Percentiles rank a stretch among this genome's conserved stretches.
Conservation (phyloP, 495 filamentous ascomycete species). For the Daldinia bambusicola region DNA sequence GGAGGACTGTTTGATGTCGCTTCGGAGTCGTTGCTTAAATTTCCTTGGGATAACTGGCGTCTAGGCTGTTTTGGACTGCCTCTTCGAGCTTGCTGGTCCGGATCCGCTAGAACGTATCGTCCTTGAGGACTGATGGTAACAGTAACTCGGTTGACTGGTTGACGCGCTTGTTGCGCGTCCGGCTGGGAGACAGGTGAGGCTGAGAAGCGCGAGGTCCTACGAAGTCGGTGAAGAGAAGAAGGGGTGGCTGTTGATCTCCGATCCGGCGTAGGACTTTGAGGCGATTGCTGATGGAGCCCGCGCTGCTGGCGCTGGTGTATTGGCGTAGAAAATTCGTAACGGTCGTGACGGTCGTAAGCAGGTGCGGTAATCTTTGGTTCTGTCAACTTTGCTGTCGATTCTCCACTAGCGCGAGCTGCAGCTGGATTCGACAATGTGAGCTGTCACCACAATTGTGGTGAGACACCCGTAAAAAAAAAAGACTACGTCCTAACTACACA, state of each 20-base stretch:
- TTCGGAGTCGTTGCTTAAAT: conserved; percentile 55
- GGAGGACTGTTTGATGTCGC: conserved; percentile 47
- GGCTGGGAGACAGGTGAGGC: conserved; percentile 54
- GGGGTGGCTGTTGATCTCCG: conserved; percentile 50
- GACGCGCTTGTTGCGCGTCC: conserved; percentile 48
- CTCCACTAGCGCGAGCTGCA: conserved; percentile 47
- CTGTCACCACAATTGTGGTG: conserved; percentile 53
- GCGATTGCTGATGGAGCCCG: conserved; percentile 47
- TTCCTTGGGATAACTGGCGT: conserved; percentile 56
- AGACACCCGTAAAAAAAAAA: conserved; percentile 17
- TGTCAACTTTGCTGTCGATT: conserved; percentile 56
- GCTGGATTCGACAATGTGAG: conserved; percentile 59
- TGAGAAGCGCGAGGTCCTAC: conserved; percentile 60
- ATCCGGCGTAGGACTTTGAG: conserved; percentile 46
- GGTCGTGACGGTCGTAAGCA: conserved; percentile 58
- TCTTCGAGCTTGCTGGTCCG: conserved; percentile 36
- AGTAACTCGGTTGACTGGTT: conserved; percentile 49
- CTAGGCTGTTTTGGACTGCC: conserved; percentile 41
- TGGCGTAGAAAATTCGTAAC: conserved; percentile 49
- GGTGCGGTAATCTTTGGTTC: conserved; percentile 44
- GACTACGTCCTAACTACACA: conserved; percentile 19
- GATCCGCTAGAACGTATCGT: conserved; percentile 38
- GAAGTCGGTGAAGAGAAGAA: conserved; percentile 55
- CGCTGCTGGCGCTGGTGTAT: conserved; percentile 58
- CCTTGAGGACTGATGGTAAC: conserved; percentile 45